Conservation (phyloP, 2,329 filamentous ascomycete genomes). For the Colletotrichum higginsianum region DNA sequence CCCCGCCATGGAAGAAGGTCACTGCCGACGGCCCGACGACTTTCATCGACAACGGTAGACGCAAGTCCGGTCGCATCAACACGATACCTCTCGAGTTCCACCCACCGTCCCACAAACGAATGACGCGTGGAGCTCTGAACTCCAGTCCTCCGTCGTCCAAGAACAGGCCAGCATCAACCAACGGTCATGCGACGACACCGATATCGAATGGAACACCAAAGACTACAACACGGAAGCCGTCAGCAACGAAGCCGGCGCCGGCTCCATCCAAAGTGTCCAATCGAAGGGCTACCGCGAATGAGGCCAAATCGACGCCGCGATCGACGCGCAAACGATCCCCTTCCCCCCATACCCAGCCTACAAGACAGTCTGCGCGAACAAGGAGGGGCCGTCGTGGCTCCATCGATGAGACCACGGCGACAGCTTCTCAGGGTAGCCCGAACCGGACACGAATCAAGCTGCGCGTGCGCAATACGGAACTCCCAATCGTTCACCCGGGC, state of each 20-base stretch:
- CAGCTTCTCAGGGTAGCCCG: conserved; percentile 43
- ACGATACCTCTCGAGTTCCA: conserved; percentile 67
- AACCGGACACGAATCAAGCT: conserved; percentile 63
- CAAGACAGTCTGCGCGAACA: conserved; percentile 59
- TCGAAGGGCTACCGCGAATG: conserved; percentile 51
- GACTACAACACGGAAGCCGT: conserved; percentile 46
- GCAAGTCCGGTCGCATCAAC: conserved; percentile 78
- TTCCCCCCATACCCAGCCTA: conserved; percentile 57
- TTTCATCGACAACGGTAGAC: conserved; percentile 80
- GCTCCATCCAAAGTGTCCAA: conserved; percentile 47
- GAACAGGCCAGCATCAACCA: conserved; percentile 47
- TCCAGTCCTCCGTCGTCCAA: conserved; percentile 51
- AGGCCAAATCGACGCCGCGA: conserved; percentile 51
- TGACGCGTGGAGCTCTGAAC: conserved; percentile 62
- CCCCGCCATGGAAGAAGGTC: conserved; percentile 94
- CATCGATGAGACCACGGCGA: conserved; percentile 46
- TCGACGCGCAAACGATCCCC: conserved; percentile 57
- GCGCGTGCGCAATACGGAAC: conserved; percentile 60
- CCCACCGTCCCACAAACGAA: conserved; percentile 64
- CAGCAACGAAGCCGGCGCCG: conserved; percentile 33
- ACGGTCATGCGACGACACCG: conserved; percentile 50
- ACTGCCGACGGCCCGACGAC: conserved; percentile 89
- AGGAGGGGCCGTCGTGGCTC: conserved; percentile 60
- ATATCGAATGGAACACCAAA: conserved; percentile 49
- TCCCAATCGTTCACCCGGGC: conserved; percentile 73